These are phyloP conservation scores for Myrica gale DNA, from an alignment of 306 rosid species.

Conservation along the genomic window DNA sequence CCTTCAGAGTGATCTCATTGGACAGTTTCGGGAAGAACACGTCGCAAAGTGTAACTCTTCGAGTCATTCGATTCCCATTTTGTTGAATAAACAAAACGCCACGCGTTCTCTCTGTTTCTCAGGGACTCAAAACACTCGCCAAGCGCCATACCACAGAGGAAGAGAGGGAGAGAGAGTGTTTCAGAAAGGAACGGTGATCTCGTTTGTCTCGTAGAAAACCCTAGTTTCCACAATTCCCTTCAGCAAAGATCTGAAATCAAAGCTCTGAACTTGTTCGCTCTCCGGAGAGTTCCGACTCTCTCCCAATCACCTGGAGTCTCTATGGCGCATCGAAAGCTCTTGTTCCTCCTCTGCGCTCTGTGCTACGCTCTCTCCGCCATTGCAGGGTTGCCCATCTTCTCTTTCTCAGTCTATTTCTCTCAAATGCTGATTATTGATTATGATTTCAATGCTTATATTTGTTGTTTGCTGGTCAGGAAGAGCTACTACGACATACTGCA, in stretches of 20 bases:
- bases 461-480: conserved; percentile 44
- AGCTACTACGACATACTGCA: conserved; percentile 84
- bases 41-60: conserved; percentile 41
- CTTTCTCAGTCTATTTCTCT: neutral
- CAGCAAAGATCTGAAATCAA: conserved; percentile 12
- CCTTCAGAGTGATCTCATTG: conserved; percentile 45
- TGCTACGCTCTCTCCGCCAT: conserved; percentile 61
- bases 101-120: too few species aligned
- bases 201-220: too few species aligned
- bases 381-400: conserved; percentile 51
- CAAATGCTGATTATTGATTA: neutral
- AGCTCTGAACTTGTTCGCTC: conserved; percentile 8
- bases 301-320: conserved; percentile 14
- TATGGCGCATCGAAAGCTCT: conserved; percentile 70
- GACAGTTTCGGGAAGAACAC: conserved; percentile 51
- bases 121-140: conserved; percentile 1
- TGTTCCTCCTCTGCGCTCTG: conserved; percentile 55
- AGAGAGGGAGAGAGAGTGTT: too few species aligned
- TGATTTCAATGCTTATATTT: neutral
- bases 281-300: conserved; percentile 38
- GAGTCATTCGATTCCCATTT: conserved; percentile 19
- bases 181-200: too few species aligned
- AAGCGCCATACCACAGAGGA: neutral
- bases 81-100: conserved; percentile 23
- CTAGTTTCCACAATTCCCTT: too few species aligned